phyloP scores from a whole-genome alignment of 1,139 yeast genomes.

The Arxiozyma bovina region DNA sequence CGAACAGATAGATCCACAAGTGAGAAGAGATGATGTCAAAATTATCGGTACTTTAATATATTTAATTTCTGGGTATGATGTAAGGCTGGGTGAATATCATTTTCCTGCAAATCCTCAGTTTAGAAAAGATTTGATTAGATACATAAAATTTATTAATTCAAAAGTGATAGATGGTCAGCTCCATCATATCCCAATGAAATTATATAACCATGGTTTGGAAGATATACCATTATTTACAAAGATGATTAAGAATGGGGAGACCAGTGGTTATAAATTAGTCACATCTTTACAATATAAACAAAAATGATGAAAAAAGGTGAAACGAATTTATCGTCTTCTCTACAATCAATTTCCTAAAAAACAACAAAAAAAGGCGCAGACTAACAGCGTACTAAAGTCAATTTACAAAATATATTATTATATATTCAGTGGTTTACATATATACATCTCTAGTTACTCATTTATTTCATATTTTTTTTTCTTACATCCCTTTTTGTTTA shows the following conservation, averaged over 20 bases:
- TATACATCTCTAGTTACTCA: background rate
- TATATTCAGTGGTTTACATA: too few species aligned
- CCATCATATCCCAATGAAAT: slow-evolving; percentile 18
- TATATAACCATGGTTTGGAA: slow-evolving; percentile 17
- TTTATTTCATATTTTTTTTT: too few species aligned
- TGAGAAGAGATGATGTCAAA: slow-evolving; percentile 19
- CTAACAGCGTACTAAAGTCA: too few species aligned
- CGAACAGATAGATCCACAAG: slow-evolving; percentile 15
- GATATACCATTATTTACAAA: slow-evolving; percentile 18
- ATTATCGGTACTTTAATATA: slow-evolving; percentile 20
- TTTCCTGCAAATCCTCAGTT: slow-evolving; percentile 21
- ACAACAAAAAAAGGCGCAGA: too few species aligned
- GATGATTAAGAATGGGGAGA: slow-evolving; percentile 18
- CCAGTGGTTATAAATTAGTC: slow-evolving; percentile 22
- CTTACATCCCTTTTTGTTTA: background rate
- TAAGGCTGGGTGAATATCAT: slow-evolving; percentile 16
- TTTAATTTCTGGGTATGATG: slow-evolving; percentile 17
- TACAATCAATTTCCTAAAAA: too few species aligned
- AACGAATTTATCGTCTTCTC: too few species aligned
- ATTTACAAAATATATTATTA: too few species aligned
- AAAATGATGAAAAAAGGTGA: background rate
- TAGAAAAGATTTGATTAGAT: slow-evolving; percentile 14
- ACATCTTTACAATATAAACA: slow-evolving; percentile 10
- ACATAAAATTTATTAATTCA: slow-evolving; percentile 19
- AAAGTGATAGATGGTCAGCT: slow-evolving; percentile 17